Evolutionary conservation across 108 stramenopile genomes (phyloP).

Genomic region (Cyclotella sp.): DNA sequence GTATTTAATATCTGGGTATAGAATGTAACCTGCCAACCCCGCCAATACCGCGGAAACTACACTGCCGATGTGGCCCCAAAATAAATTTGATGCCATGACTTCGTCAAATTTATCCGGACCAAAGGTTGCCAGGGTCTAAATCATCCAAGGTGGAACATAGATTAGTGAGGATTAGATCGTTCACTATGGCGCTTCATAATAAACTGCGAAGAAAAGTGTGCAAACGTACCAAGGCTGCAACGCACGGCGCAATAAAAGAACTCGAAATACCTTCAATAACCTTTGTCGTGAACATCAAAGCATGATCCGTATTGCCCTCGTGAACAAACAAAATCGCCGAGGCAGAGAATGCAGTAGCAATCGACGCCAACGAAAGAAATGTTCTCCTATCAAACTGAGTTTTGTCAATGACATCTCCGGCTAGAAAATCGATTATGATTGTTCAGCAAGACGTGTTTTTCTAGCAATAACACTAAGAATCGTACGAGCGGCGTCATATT

Average conservation of each 20-base stretch:
- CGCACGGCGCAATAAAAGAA: constrained; percentile 85
- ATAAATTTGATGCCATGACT: constrained; percentile 81
- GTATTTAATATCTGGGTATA: constrained; percentile 83
- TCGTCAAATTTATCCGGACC: constrained; percentile 86
- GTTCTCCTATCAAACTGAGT: constrained; percentile 76
- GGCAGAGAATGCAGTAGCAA: constrained; percentile 80
- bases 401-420: constrained; percentile 84
- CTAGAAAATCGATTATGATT: constrained; percentile 8
- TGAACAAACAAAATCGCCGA: constrained; percentile 83
- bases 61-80: constrained; percentile 86
- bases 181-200: background rate
- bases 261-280: constrained; percentile 82
- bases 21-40: constrained; percentile 64
- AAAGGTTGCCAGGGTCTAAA: constrained; percentile 69
- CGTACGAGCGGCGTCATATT: too few relatives aligned
- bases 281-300: constrained; percentile 76
- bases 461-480: too few relatives aligned
- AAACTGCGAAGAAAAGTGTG: background rate
- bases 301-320: constrained; percentile 75
- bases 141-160: background rate
- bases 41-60: constrained; percentile 80
- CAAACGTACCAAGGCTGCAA: constrained; percentile 63
- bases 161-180: background rate
- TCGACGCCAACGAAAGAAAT: constrained; percentile 65
- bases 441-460: too few relatives aligned